Evolutionary conservation across 208 protist genomes (phyloP), one percentile per base, ranked within the genome.

Genomic region (Acanthamoeba lenticulata): DNA sequence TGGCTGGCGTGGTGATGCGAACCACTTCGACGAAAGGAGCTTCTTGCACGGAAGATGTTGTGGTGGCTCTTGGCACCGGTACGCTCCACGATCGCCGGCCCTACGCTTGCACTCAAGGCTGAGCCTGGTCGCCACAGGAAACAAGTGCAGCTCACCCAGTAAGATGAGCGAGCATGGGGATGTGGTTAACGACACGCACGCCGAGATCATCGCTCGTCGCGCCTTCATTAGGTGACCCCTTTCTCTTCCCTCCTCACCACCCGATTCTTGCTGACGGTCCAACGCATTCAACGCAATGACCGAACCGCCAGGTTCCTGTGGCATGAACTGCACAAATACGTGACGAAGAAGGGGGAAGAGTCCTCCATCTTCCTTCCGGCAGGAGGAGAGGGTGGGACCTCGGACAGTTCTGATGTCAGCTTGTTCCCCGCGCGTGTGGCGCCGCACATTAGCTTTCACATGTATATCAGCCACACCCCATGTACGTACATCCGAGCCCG

Each of bases 181-280:
- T 49, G 72, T 94, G 40, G 19, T 96, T 7, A 96, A 96, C 69
- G 95, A 96, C 42, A 93, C 88, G 17, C 95, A 96, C 67, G 95
- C 95, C 21, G 95, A 96, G 38, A 85, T 95, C 5, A 93, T 96
- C 24, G 92, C 90, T 65, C 72, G 91, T 55, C 52, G 95, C 21
- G 86, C 95, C 45, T 95, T 96, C 83, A 44, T 94, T 40, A 74
- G 91, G 62, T 94, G 24, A 69, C 17, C 19, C 1, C 60, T 4
- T 67, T 67, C 29, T 21, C 27, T 95, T 27, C 29, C 60, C 40
- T 44, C 72, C 2, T 62, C 36, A 3, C 19, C 11, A 42, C 17
- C 47, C 52, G 9, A 74, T 4, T 32, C 6, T 13, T 49, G 45
- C 29, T 65, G 47, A 47, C 49, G 34, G 1, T 42, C 17, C 34